Conservation (phyloP, 768 basidiomycete genomes). For the Basidioascus undulatus region DNA sequence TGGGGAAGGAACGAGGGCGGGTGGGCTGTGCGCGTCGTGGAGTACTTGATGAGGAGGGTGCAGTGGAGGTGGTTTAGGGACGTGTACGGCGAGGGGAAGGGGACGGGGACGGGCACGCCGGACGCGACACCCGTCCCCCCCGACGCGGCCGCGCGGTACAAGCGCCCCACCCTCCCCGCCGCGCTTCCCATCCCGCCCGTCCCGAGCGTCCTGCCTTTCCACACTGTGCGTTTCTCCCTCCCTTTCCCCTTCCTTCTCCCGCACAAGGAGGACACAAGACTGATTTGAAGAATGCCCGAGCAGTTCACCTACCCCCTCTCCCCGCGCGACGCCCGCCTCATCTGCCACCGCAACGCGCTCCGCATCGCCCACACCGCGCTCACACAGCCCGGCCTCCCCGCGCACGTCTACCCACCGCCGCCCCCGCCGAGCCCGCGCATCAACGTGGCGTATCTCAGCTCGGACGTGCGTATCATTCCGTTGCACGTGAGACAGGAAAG, state of each 20-base stretch:
- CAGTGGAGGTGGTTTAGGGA: too few species aligned
- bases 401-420: slow-evolving; percentile 21
- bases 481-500: not conserved
- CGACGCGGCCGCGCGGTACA: slow-evolving; percentile 5
- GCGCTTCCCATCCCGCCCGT: slow-evolving; percentile 17
- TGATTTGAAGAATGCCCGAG: too few species aligned
- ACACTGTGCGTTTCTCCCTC: slow-evolving; percentile 20
- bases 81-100: too few species aligned
- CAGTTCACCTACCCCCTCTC: slow-evolving; percentile 28
- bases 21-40: too few species aligned
- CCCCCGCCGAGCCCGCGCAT: slow-evolving; percentile 20
- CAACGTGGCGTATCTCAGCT: slow-evolving; percentile 28
- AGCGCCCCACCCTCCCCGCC: slow-evolving; percentile 9
- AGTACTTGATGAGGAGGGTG: too few species aligned
- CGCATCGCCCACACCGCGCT: slow-evolving; percentile 24
- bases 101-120: not conserved
- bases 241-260: not conserved
- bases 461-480: slow-evolving; percentile 20
- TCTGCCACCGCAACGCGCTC: slow-evolving; percentile 27
- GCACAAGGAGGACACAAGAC: too few species aligned
- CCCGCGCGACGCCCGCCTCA: slow-evolving; percentile 23
- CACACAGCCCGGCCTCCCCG: slow-evolving; percentile 23
- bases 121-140: not conserved
- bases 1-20: too few species aligned
- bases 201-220: slow-evolving; percentile 27